phyloP scores from a whole-genome alignment of 306 rosid species.

The Sechiopsis laciniata region DNA sequence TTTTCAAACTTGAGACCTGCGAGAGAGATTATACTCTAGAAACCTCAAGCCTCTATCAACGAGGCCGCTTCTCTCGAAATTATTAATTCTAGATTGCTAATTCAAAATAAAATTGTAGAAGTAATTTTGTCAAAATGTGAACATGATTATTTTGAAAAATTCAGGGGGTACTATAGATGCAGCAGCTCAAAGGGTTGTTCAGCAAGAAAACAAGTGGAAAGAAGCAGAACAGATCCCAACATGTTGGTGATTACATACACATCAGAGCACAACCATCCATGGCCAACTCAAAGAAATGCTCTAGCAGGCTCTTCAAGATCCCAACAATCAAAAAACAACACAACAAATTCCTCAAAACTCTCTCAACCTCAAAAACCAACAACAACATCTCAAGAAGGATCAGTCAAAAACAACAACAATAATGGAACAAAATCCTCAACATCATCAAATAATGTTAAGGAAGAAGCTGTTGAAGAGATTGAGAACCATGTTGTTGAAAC shows the following conservation, averaged over 20 bases:
- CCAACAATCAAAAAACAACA: conserved; percentile 38
- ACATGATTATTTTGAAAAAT: not conserved
- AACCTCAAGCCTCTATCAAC: no score
- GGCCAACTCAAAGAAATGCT: conserved; percentile 70
- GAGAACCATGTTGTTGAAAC: conserved; percentile 36
- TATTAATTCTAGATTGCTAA: no score
- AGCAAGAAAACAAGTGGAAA: conserved; percentile 69
- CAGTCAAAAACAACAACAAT: conserved; percentile 17
- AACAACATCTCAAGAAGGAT: conserved; percentile 15
- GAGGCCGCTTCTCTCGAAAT: no score
- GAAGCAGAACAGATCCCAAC: conserved; percentile 63
- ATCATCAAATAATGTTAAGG: conserved; percentile 31
- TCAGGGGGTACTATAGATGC: conserved; percentile 68
- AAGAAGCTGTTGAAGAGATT: conserved; percentile 40
- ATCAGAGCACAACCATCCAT: conserved; percentile 72
- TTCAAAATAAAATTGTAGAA: no score
- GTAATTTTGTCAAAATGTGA: not conserved
- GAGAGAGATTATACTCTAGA: no score
- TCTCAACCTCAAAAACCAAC: conserved; percentile 19
- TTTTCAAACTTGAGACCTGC: no score
- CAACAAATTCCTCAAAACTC: conserved; percentile 19
- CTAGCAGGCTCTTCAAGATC: conserved; percentile 58
- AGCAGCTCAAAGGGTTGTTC: conserved; percentile 74
- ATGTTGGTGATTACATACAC: conserved; percentile 68
- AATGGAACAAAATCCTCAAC: not conserved